Conservation (phyloP, 2,329 filamentous ascomycete species). For the Ophiostoma australiae region DNA sequence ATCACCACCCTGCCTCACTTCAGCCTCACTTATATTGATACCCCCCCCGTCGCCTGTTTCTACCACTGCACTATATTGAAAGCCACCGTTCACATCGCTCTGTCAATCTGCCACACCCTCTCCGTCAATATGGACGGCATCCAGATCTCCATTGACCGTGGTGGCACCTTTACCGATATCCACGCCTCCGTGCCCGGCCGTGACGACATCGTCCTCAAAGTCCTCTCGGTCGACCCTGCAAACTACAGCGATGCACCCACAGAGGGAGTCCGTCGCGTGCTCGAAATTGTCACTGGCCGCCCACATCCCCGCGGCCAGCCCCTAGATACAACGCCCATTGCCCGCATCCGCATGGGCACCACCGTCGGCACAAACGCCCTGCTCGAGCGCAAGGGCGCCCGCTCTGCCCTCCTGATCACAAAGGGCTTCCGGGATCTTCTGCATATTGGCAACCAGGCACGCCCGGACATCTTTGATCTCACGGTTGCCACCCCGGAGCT, state of each 20-base stretch:
- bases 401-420: constrained; percentile 82
- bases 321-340: constrained; percentile 33
- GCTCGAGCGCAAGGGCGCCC: constrained; percentile 83
- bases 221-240: constrained; percentile 61
- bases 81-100: background rate
- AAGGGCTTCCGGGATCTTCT: constrained; percentile 84
- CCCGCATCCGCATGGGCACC: constrained; percentile 69
- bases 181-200: constrained; percentile 33
- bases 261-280: constrained; percentile 59
- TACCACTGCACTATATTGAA: background rate
- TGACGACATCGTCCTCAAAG: constrained; percentile 46
- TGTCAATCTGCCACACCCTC: background rate
- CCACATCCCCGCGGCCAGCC: constrained; percentile 58
- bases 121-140: background rate
- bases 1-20: background rate
- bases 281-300: constrained; percentile 37
- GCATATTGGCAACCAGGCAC: constrained; percentile 82
- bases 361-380: constrained; percentile 91
- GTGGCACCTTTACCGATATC: constrained; percentile 29
- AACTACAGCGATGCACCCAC: constrained; percentile 66
- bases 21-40: constrained; percentile 4
- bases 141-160: constrained; percentile 23
- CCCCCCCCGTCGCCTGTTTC: background rate
- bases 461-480: constrained; percentile 86
- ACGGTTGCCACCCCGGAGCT: constrained; percentile 82